Base-by-base conservation (phyloP, 345 rosid genomes). In the Eucalyptus curtisii region DNA sequence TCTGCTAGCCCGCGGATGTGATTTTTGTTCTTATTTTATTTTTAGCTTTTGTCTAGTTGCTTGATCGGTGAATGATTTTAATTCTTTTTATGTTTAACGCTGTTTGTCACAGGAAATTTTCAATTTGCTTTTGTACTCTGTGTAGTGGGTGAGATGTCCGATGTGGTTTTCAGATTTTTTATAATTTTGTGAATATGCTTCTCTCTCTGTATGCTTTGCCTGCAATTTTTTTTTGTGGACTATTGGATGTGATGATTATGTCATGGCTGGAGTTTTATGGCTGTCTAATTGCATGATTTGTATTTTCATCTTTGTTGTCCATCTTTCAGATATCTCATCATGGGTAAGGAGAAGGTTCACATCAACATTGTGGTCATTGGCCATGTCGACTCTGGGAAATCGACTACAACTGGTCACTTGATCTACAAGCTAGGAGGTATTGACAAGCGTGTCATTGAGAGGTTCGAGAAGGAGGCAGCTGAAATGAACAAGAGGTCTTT, bases 401-500 rank as follows among this genome's bases (percentile, higher is more conserved):
- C 98, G 14, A 96, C 98, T n/a, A 96, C 97, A 55, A 95, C 97
- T 3, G 97, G 97, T 4, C 96, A 95, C 90, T 93, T 95, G 93
- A 95, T 94, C 92, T 95, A 95, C 95, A 95, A 95, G 96, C 93
- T 95, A 5, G 97, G 97, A 61, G 97, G 97, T 50, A 95, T 95
- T 86, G 97, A 95, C 96, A 95, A 95, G 95, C 97, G 97, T 94
- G 97, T 95, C 22, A 95, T 95, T 14, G 97, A 95, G 91, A 94
- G 96, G 91, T 95, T 95, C 16, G 97, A 95, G 96, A 95, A 95
- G 94, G 98, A 96, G 86, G 98, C 98, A 89, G 97, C 98, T 87
- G 98, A 96, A 95, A 96, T 96, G 98, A 96, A 96, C 95, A 96
- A 96, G 91, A 92, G 98, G 91, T 96, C 98, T 3, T 96, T 96